Base-by-base conservation (phyloP, 148 eudicot species). In the Rhododendron kiyosumense region DNA sequence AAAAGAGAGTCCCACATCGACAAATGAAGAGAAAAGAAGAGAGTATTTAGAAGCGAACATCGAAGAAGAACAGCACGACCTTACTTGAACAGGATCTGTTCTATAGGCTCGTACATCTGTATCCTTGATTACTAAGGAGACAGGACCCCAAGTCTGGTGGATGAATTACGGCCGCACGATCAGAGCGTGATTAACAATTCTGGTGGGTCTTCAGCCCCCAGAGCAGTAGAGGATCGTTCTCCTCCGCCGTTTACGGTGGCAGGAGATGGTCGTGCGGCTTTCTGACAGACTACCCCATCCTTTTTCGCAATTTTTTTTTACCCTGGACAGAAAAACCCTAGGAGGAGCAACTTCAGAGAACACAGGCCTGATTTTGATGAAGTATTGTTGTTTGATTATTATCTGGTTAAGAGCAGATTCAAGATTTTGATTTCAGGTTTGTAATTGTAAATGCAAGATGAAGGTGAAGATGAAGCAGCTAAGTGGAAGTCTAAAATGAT, bases 31-130 rank as follows among this genome's bases (percentile, higher is more conserved):
- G 5, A 20, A 18, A 1, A 41, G 1, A 20, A 3, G 1, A 24
- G 5, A 18, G 79, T 76, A 38, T 41, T 7, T 38, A 38, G 1
- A 22, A 8, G 5, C n/a, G 12, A 18, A n/a, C 13, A 20, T 2
- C 0, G 5, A 11, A 9, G 11, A 9, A 0, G 3, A 8, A 76
- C 28, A 0, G 5, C 17, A 76, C 48, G 79, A 76, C 79, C 79
- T 36, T 76, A 76, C 48, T 76, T 76, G 79, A 76, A 76, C 79
- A 76, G 79, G 79, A 76, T 76, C 79, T 76, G 79, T 76, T 76
- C 79, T 76, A 41, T 76, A 76, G 79, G 79, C 46, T 76, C 79
- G 79, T 76, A 76, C 79, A 38, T 76, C 79, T 76, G 79, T 18
- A 76, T 76, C 48, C 81, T 78, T 78, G 81, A 45, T 8, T 22